Evolutionary conservation across 495 filamentous ascomycete species (phyloP).

Genomic region (Tuber indicum): DNA sequence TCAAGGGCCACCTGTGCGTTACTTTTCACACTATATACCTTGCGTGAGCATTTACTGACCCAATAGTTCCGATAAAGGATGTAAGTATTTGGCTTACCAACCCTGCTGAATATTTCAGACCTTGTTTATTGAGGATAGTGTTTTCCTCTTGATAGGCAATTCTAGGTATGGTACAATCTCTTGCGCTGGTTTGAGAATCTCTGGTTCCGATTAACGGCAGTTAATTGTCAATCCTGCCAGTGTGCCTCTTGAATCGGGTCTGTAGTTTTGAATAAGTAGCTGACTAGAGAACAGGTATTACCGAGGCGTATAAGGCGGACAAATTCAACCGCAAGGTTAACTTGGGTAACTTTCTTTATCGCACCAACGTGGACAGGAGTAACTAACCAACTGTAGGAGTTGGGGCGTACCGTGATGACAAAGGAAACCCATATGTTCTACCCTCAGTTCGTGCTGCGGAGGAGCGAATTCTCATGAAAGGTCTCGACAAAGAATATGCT

Average conservation of each 20-base stretch:
- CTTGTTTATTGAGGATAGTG: conserved; percentile 27
- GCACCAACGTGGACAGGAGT: background rate
- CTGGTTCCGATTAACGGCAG: background rate
- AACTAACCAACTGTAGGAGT: conserved; percentile 50
- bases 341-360: conserved; percentile 56
- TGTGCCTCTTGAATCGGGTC: conserved; percentile 6
- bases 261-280: conserved; percentile 1
- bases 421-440: conserved; percentile 94
- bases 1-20: conserved; percentile 85
- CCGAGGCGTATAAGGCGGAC: conserved; percentile 98
- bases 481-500: conserved; percentile 93
- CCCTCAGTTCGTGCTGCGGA: conserved; percentile 87
- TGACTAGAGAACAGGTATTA: conserved; percentile 60
- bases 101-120: conserved; percentile 20
- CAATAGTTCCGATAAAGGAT: conserved; percentile 49
- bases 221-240: conserved; percentile 5
- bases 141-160: conserved; percentile 56
- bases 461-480: conserved; percentile 68
- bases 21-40: background rate
- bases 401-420: conserved; percentile 83
- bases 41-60: conserved; percentile 32
- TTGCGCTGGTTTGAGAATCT: background rate
- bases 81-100: conserved; percentile 46
- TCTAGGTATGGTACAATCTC: conserved; percentile 53
- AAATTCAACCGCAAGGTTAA: conserved; percentile 90